phyloP scores from a whole-genome alignment of 495 filamentous ascomycete species.

The Haplographium delicatum region DNA sequence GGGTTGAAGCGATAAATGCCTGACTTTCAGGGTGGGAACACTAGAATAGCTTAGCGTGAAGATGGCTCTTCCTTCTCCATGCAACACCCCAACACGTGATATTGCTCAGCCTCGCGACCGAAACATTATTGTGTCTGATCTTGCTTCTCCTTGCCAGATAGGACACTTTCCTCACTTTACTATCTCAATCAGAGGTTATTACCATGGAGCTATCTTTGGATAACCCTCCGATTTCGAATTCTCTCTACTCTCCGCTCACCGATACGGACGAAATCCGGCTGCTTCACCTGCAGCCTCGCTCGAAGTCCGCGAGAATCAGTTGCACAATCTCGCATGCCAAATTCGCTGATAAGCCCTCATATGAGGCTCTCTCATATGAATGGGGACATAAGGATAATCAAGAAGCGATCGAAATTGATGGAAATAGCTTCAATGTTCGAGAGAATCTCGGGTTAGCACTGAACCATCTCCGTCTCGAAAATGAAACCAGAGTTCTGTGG shows the following conservation, averaged over 20 bases:
- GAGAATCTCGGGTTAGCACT: conserved; percentile 1
- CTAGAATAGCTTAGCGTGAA: no score
- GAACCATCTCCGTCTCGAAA: background rate
- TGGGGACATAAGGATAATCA: background rate
- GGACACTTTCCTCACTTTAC: no score
- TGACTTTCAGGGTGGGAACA: no score
- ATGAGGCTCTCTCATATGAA: conserved; percentile 7
- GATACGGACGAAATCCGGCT: conserved; percentile 7
- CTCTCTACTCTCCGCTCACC: background rate
- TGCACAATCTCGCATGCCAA: background rate
- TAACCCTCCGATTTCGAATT: background rate
- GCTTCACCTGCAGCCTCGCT: background rate
- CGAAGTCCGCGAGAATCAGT: background rate
- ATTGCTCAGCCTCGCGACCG: no score
- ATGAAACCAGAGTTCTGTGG: background rate
- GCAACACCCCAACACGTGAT: no score
- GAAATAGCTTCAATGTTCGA: background rate
- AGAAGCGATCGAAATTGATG: background rate
- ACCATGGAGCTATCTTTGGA: background rate
- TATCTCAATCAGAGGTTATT: no score
- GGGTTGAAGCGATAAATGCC: no score
- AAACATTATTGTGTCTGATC: no score
- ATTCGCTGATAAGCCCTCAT: background rate
- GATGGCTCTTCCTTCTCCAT: no score
- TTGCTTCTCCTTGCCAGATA: no score